A percentile compares a stretch with the other conserved stretches of the same genome.
phyloP scores from a whole-genome alignment of 164 flowering plant genomes.

The Macadamia tetraphylla region DNA sequence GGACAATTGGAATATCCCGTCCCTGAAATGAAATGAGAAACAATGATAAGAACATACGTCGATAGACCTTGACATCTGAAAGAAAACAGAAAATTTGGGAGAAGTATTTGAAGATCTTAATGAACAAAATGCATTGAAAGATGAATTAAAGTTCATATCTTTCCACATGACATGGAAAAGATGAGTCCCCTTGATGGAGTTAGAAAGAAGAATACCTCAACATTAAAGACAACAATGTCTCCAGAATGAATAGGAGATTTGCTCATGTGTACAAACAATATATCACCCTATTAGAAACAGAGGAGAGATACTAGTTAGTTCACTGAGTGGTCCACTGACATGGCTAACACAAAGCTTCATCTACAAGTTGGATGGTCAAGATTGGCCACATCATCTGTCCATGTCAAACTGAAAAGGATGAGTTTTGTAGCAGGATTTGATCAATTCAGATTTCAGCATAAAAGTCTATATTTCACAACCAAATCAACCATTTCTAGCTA shows the following conservation, averaged over 20 bases:
- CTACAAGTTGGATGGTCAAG: no score
- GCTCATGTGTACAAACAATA: slow-evolving; percentile 57
- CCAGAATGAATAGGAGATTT: slow-evolving; percentile 57
- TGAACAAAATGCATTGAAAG: neutral
- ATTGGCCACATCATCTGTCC: no score
- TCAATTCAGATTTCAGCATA: no score
- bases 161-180: neutral
- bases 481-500: neutral
- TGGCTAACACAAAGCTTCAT: no score
- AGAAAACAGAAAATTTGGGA: neutral
- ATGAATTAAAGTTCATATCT: neutral
- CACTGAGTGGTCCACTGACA: neutral
- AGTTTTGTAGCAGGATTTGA: no score
- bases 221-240: slow-evolving; percentile 63
- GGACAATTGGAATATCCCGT: slow-evolving; percentile 55
- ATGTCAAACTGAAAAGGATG: no score
- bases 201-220: slow-evolving; percentile 39
- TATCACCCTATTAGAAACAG: slow-evolving; percentile 57
- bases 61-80: neutral
- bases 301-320: neutral
- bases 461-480: neutral
- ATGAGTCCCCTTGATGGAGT: no score
- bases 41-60: neutral
- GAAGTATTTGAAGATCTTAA: no score
- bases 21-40: slow-evolving; percentile 28